Evolutionary conservation across 2,329 filamentous ascomycete genomes (phyloP).

Genomic region (Epichloe uncinata): DNA sequence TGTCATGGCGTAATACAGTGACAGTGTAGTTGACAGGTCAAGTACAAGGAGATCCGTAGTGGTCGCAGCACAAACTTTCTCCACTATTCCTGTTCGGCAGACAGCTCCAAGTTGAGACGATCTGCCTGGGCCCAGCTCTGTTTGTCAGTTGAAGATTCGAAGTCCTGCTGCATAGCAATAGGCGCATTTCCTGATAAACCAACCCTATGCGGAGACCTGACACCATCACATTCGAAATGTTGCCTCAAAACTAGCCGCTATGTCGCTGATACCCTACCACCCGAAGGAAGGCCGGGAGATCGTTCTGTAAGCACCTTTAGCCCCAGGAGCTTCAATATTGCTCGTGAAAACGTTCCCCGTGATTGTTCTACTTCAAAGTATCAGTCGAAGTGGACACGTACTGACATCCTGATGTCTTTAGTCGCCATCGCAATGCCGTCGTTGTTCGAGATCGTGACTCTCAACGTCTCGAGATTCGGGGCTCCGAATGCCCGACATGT

Average conservation of each 20-base stretch:
- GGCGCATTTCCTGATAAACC: too few relatives aligned
- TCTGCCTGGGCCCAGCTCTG: too few relatives aligned
- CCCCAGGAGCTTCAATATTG: background rate
- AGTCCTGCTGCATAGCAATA: too few relatives aligned
- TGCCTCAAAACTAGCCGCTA: slow-evolving; percentile 8
- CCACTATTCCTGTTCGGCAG: too few relatives aligned
- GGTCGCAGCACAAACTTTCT: too few relatives aligned
- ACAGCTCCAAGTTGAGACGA: too few relatives aligned
- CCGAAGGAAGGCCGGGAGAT: slow-evolving; percentile 63
- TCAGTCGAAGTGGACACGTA: background rate
- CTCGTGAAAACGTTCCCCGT: background rate
- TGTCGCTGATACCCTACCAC: slow-evolving; percentile 67
- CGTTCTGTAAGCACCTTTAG: slow-evolving; percentile 52
- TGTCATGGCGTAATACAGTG: too few relatives aligned
- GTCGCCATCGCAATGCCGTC: slow-evolving; percentile 83
- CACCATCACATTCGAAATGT: background rate
- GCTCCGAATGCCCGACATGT: slow-evolving; percentile 79
- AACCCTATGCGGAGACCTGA: background rate
- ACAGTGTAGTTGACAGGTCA: too few relatives aligned
- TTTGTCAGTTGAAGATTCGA: too few relatives aligned
- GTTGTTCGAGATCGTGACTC: slow-evolving; percentile 83
- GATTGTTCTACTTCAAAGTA: background rate
- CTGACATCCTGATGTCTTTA: slow-evolving; percentile 22
- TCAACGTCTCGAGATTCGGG: slow-evolving; percentile 70
- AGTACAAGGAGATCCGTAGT: too few relatives aligned